Evolutionary conservation across 805 yeast genomes (phyloP), one percentile per base, ranked within the genome.

Genomic region (Blastobotrys peoriensis): DNA sequence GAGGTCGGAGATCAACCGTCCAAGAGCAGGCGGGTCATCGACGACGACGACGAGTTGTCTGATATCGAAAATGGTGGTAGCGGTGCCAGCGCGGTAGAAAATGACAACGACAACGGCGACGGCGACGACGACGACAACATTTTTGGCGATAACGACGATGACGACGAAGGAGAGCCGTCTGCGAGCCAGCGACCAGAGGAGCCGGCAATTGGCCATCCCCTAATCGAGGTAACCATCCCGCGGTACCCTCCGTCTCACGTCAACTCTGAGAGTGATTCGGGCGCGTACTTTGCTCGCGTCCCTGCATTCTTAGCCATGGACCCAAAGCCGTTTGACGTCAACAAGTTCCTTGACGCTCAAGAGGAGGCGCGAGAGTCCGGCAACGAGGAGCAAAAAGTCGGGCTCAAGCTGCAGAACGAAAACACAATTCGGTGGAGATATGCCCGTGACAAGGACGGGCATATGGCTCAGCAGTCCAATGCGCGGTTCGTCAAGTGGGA

Each of bases 381-480:
- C 5, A 66, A 65, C 4, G 48, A 41, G 35, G 62, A 67, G 34
- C 52, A 69, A 19, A 25, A 25, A 13, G 30, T 25, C 13, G 30
- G 30, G 8, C 40, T 55, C 49, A 77, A 78, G 57, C 66, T 83
- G 27, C 71, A 77, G 45, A 86, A 82, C 50, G 88, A 85, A 57
- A 91, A 88, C 62, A 87, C 96, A 0, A 71, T 93, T 27, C 77
- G 98, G 59, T 93, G 98, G 98, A 78, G 95, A 65, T 91, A 89
- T 63, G 83, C 87, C 13, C 77, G 83, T 47, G 81, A 79, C 48
- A 76, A 75, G n/a, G 68, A 73, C 43, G 87, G 83, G 49, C 62
- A 66, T 16, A 78, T 89, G 52, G 76, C 77, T 57, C 85, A 85
- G 55, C 95, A 88, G 61, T 83, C 95, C 6, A 93, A 93, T 60